These are phyloP conservation scores for Mucor ambiguus DNA, from an alignment of 371 early-diverging fungal species.

Conservation along the genomic window DNA sequence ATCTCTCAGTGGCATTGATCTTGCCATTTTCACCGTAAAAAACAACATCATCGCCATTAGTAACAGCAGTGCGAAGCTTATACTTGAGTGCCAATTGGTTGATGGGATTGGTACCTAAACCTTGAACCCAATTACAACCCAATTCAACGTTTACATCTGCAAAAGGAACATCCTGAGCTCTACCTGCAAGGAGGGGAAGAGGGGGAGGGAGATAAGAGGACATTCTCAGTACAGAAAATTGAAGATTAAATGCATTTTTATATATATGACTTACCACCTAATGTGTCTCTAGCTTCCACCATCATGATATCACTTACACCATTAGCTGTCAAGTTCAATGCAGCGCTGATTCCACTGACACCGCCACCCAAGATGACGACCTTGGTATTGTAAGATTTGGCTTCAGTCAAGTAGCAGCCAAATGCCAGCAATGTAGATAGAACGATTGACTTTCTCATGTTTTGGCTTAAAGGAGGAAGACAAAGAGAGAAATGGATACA, in stretches of 20 bases:
- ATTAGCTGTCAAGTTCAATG: slow-evolving; percentile 37
- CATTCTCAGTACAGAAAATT: not conserved
- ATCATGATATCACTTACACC: slow-evolving; percentile 49
- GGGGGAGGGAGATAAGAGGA: too few species aligned
- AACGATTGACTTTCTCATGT: slow-evolving; percentile 4
- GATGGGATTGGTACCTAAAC: slow-evolving; percentile 49
- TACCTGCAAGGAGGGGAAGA: slow-evolving; percentile 22
- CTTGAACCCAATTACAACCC: slow-evolving; percentile 59
- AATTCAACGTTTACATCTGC: slow-evolving; percentile 40
- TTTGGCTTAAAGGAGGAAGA: not conserved
- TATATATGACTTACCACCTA: slow-evolving; percentile 35
- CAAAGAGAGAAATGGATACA: not conserved
- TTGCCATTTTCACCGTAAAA: slow-evolving; percentile 36
- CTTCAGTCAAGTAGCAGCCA: slow-evolving; percentile 7
- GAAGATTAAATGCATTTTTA: not conserved
- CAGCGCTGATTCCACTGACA: slow-evolving; percentile 52
- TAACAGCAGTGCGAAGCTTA: slow-evolving; percentile 28
- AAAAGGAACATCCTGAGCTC: slow-evolving; percentile 46
- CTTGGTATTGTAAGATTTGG: slow-evolving; percentile 31
- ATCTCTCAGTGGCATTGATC: slow-evolving; percentile 28
- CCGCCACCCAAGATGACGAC: slow-evolving; percentile 56
- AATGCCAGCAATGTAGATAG: not conserved
- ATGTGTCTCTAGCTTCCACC: slow-evolving; percentile 42
- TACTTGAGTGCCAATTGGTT: slow-evolving; percentile 42
- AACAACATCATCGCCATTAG: slow-evolving; percentile 37